Percentiles rank a stretch among this genome's conserved stretches.
These are phyloP conservation scores for Colletotrichum tropicicola DNA, from an alignment of 2,329 filamentous ascomycete genomes.

Conservation along the genomic window DNA sequence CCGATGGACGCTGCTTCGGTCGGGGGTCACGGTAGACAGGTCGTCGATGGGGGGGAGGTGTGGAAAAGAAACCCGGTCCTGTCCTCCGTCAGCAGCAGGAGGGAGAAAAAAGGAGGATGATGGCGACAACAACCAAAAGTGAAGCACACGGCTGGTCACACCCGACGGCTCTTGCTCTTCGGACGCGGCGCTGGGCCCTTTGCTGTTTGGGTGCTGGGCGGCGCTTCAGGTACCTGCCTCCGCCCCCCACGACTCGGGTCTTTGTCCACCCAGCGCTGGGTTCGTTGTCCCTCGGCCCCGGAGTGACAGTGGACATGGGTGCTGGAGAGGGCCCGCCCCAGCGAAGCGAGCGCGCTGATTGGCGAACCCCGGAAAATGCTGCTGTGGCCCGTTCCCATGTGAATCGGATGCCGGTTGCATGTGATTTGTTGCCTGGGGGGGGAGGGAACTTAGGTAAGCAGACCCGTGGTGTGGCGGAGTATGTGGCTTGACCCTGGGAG, in stretches of 20 bases:
- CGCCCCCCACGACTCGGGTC: constrained; percentile 13
- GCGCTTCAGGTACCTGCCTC: background rate
- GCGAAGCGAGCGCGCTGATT: background rate
- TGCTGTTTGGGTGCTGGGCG: background rate
- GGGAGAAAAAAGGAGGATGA: background rate
- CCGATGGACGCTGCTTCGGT: background rate
- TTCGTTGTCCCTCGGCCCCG: constrained; percentile 26
- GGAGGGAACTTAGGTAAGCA: background rate
- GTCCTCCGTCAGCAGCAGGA: background rate
- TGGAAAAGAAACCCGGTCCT: too few relatives aligned
- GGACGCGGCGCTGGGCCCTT: constrained; percentile 16
- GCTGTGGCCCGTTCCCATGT: constrained; percentile 23
- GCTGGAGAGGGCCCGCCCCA: background rate
- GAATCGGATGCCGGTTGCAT: constrained; percentile 27
- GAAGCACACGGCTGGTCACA: constrained; percentile 7
- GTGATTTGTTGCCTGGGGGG: constrained; percentile 23
- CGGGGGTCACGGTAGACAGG: background rate
- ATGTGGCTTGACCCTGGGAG: background rate
- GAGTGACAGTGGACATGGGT: constrained; percentile 20
- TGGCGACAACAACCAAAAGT: constrained; percentile 8
- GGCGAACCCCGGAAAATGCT: constrained; percentile 28
- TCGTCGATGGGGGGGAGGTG: background rate
- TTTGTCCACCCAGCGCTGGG: background rate
- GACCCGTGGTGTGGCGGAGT: background rate
- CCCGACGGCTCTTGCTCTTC: constrained; percentile 18